Evolutionary conservation across 768 basidiomycete species (phyloP).

Genomic region (Pluteus cervinus): DNA sequence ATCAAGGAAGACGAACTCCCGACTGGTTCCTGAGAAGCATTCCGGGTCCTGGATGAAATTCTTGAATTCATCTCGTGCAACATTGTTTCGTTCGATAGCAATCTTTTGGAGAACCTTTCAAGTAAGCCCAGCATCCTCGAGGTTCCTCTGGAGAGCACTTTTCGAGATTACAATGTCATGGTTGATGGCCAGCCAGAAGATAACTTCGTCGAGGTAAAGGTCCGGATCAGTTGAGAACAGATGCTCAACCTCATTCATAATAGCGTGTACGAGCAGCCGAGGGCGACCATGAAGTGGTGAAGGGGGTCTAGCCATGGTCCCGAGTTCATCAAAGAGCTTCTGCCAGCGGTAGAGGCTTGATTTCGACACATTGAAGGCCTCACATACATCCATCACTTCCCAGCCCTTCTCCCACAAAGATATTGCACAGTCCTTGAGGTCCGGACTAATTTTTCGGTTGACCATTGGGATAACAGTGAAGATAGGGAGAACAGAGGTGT

Average conservation of each 20-base stretch:
- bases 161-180: constrained; percentile 12
- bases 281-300: constrained; percentile 15
- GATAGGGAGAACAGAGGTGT: too few species aligned
- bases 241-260: constrained; percentile 13
- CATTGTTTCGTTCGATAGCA: constrained; percentile 18
- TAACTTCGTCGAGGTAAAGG: constrained; percentile 16
- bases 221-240: constrained; percentile 11
- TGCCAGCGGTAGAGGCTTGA: too few species aligned
- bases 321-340: too few species aligned
- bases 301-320: constrained; percentile 9
- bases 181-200: constrained; percentile 13
- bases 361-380: too few species aligned
- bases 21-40: constrained; percentile 10
- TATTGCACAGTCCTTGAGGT: too few species aligned
- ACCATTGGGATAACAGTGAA: too few species aligned
- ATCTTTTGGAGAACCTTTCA: constrained; percentile 33
- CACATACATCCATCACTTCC: too few species aligned
- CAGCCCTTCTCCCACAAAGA: too few species aligned
- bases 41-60: constrained; percentile 3
- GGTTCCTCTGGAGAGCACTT: constrained; percentile 8
- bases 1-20: constrained; percentile 19
- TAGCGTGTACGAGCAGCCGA: constrained; percentile 12
- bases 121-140: constrained; percentile 13
- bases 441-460: too few species aligned
- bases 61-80: constrained; percentile 8